Evolutionary conservation across 2,329 filamentous ascomycete species (phyloP).

Genomic region (Furcasterigmium sp.): DNA sequence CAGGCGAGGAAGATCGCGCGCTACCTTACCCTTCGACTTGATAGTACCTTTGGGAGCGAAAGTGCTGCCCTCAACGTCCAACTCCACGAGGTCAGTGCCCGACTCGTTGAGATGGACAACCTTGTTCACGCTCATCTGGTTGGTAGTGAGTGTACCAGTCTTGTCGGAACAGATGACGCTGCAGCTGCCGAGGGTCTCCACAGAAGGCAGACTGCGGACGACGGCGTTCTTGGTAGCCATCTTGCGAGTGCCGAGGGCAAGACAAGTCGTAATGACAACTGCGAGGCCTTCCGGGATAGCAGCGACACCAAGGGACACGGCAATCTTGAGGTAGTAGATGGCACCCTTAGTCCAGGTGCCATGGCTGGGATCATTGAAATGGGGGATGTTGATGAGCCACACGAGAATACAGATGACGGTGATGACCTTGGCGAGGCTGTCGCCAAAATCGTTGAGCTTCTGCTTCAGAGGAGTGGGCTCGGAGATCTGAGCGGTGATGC

Average conservation of each 20-base stretch:
- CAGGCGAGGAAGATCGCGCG: slow-evolving; percentile 62
- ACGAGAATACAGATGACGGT: slow-evolving; percentile 94
- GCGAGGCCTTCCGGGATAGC: slow-evolving; percentile 97
- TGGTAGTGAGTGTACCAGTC: slow-evolving; percentile 95
- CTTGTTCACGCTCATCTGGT: slow-evolving; percentile 98
- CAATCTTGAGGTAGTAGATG: slow-evolving; percentile 99
- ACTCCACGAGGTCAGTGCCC: slow-evolving; percentile 72
- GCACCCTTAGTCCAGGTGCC: slow-evolving; percentile 94
- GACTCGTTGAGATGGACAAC: slow-evolving; percentile 74
- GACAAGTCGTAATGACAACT: slow-evolving; percentile 97
- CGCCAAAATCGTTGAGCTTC: slow-evolving; percentile 97
- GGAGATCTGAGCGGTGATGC: slow-evolving; percentile 95
- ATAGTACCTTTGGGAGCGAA: slow-evolving; percentile 81
- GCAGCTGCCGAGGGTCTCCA: slow-evolving; percentile 97
- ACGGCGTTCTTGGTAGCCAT: slow-evolving; percentile 99
- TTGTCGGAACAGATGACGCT: slow-evolving; percentile 99
- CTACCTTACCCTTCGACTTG: slow-evolving; percentile 58
- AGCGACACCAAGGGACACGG: slow-evolving; percentile 93
- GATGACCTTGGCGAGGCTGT: slow-evolving; percentile 94
- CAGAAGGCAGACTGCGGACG: slow-evolving; percentile 90
- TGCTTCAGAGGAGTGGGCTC: slow-evolving; percentile 96
- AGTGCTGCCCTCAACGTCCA: slow-evolving; percentile 88
- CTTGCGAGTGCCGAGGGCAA: slow-evolving; percentile 92
- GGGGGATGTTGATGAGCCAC: slow-evolving; percentile 97
- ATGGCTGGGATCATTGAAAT: slow-evolving; percentile 93